Evolutionary conservation across 768 basidiomycete species (phyloP), one percentile per base, ranked within the genome.

Genomic region (Auriscalpium orientale): DNA sequence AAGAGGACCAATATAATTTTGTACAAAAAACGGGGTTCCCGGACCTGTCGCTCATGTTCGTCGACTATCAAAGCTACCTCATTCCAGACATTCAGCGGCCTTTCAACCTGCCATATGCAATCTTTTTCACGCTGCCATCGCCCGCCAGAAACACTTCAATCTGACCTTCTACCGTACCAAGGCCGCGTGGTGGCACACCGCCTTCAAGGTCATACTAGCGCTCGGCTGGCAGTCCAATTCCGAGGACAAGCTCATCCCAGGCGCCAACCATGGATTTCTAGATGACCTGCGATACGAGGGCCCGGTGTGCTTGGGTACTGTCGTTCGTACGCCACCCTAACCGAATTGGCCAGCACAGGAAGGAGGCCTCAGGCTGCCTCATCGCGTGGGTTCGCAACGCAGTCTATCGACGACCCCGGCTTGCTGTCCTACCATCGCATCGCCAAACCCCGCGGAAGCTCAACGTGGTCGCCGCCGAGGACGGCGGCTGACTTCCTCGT

Each of bases 51-150:
- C 5, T 28, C 5, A 28, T 3, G 5, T 28, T n/a, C n/a, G n/a
- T n/a, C n/a, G n/a, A n/a, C n/a, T 40, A 8, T 28, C 63, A 59
- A n/a, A n/a, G 28, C 61, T 71, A 8, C 54, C 11, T 60, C 72
- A 7, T 70, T 80, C 12, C 69, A 74, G 7, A 75, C 83, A 22
- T 85, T 78, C 60, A 67, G 71, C 9, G 70, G 72, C 0, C 73
- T 78, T 2, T 79, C 83, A 0, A 66, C 68, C 0, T 72, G 63
- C 16, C 83, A 89, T 8, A 74, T 91, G 0, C 84, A 88, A 59
- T 82, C 92, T 0, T 75, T 98, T 6, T 98, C n/a, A 95, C 71
- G 88, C 93, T 8, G 92, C 94, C 65, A 84, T 95, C 55, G 83
- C 89, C 0, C 76, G 83, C 12, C 91, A 95, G 71, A 90, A 87